phyloP scores from a whole-genome alignment of 2,329 filamentous ascomycete genomes.

The Penicillium sclerotigenum region DNA sequence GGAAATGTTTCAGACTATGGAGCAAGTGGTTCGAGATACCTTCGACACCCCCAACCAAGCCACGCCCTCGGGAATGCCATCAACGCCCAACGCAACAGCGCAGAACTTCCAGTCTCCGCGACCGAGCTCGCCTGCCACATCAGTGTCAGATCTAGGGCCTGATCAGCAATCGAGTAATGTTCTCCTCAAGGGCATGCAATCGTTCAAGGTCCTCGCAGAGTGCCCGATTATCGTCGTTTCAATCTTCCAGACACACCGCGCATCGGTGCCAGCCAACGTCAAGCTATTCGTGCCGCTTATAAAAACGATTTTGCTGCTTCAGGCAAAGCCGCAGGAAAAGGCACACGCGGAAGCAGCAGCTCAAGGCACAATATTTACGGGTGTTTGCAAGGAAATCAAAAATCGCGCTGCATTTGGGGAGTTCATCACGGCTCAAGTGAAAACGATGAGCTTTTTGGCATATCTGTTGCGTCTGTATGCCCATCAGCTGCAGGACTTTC shows the following conservation, averaged over 20 bases:
- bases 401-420: conserved; percentile 94
- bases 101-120: conserved; percentile 81
- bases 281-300: conserved; percentile 91
- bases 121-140: conserved; percentile 83
- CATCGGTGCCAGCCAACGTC: conserved; percentile 76
- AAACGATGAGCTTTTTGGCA: conserved; percentile 98
- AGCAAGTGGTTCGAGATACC: conserved; percentile 89
- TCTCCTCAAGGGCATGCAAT: conserved; percentile 90
- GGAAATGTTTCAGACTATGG: conserved; percentile 93
- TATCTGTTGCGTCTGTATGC: conserved; percentile 88
- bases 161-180: conserved; percentile 81
- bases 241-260: conserved; percentile 89
- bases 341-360: conserved; percentile 82
- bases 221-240: conserved; percentile 99
- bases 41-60: conserved; percentile 72
- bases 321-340: conserved; percentile 89
- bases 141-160: conserved; percentile 72
- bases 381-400: conserved; percentile 88
- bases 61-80: conserved; percentile 50
- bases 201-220: conserved; percentile 96
- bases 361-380: conserved; percentile 79
- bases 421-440: conserved; percentile 96
- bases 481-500: conserved; percentile 80
- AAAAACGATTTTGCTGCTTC: conserved; percentile 80
- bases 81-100: conserved; percentile 50